A percentile compares a stretch with the other conserved stretches of the same genome.
phyloP scores from a whole-genome alignment of 2,329 filamentous ascomycete species.

The Lasiodiplodia citricola region DNA sequence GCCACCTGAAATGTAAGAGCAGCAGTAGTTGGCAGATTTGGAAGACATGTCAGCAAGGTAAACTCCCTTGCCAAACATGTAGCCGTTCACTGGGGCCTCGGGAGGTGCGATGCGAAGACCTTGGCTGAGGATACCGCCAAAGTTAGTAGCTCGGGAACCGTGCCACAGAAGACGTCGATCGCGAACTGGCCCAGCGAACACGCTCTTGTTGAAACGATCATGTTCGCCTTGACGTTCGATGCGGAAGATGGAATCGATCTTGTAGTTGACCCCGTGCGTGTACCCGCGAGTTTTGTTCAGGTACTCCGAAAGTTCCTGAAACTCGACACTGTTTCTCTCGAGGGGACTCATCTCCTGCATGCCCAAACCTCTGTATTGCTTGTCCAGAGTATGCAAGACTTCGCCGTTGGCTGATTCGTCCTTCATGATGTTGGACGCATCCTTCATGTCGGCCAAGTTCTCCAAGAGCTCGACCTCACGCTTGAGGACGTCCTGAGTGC shows the following conservation, averaged over 20 bases:
- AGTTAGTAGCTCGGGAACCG: conserved; percentile 82
- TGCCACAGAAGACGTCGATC: conserved; percentile 86
- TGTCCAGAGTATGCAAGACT: conserved; percentile 69
- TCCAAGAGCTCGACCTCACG: conserved; percentile 80
- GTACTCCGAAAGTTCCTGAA: conserved; percentile 67
- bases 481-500: conserved; percentile 64
- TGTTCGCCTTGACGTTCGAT: conserved; percentile 77
- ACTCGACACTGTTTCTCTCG: conserved; percentile 65
- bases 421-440: conserved; percentile 79
- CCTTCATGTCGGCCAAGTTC: conserved; percentile 83
- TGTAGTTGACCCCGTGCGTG: conserved; percentile 68
- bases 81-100: conserved; percentile 77
- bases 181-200: conserved; percentile 59
- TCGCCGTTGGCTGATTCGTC: conserved; percentile 54
- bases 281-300: conserved; percentile 68
- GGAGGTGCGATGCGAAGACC: conserved; percentile 88
- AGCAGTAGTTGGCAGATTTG: conserved; percentile 83
- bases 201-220: conserved; percentile 67
- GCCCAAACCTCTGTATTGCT: conserved; percentile 72
- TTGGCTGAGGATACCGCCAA: conserved; percentile 83
- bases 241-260: conserved; percentile 78
- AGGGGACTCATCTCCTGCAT: conserved; percentile 79
- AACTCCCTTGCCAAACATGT: conserved; percentile 91
- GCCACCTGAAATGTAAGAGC: conserved; percentile 63
- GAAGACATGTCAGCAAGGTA: conserved; percentile 82